Conservation (phyloP, 78 protist genomes). For the Dictyostelium purpureum region DNA sequence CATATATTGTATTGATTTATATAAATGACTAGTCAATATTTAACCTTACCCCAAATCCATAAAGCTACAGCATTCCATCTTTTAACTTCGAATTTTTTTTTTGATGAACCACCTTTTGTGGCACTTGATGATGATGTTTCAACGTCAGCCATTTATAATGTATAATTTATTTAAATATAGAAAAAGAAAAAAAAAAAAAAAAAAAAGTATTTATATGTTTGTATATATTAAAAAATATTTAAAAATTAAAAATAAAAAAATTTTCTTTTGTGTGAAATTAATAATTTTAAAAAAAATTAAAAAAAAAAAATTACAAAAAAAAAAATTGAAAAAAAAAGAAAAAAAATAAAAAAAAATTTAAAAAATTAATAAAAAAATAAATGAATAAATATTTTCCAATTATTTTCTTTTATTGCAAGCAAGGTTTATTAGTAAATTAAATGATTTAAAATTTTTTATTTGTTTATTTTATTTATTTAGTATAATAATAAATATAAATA, state of each 20-base stretch:
- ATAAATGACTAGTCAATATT: too few relatives aligned
- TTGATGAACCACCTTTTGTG: constrained; percentile 11
- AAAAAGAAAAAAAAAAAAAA: background rate
- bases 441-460: too few relatives aligned
- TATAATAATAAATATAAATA: too few relatives aligned
- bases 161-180: constrained; percentile 3
- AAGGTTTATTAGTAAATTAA: too few relatives aligned
- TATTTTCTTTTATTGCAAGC: too few relatives aligned
- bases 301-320: background rate
- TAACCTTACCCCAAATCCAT: constrained; percentile 95
- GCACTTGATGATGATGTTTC: constrained; percentile 59
- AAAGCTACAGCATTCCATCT: constrained; percentile 99
- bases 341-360: background rate
- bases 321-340: background rate
- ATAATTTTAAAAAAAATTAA: background rate
- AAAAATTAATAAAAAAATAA: background rate
- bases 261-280: background rate
- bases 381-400: too few relatives aligned
- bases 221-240: background rate
- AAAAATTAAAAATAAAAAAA: too few relatives aligned
- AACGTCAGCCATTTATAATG: constrained; percentile 67
- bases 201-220: background rate
- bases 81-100: constrained; percentile 93
- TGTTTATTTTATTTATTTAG: too few relatives aligned
- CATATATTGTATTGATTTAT: too few relatives aligned